Percentiles rank a stretch among this genome's conserved stretches.
Evolutionary conservation across 148 eudicot genomes (phyloP).

Genomic region (Nepenthes mirabilis): DNA sequence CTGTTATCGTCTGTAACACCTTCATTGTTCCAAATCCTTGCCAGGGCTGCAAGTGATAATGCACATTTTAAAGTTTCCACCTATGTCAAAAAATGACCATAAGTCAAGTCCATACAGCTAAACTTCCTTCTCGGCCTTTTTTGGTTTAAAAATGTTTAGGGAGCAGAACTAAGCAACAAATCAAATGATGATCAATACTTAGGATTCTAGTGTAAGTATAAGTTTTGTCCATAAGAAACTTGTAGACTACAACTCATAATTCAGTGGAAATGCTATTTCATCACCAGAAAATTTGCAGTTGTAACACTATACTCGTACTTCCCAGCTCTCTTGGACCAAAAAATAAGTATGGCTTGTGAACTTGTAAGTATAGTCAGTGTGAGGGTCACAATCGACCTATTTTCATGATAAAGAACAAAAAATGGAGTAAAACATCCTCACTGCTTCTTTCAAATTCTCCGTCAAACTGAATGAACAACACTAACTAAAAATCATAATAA

Average conservation of each 20-base stretch:
- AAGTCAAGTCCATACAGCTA: conserved; percentile 1
- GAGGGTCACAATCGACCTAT: conserved; percentile 77
- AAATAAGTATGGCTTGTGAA: conserved; percentile 94
- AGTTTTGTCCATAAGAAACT: not conserved
- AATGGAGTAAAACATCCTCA: not conserved
- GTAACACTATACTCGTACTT: conserved; percentile 96
- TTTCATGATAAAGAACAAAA: conserved; percentile 3
- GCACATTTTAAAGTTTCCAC: conserved; percentile 96
- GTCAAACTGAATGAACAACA: not conserved
- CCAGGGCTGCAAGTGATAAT: conserved; percentile 72
- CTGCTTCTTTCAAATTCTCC: not conserved
- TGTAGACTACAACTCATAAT: not conserved
- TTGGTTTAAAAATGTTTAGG: too few species aligned
- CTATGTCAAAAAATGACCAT: conserved; percentile 27
- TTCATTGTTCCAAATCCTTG: conserved; percentile 76
- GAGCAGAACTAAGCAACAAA: too few species aligned
- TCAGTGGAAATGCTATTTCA: conserved; percentile 4
- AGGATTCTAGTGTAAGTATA: not conserved
- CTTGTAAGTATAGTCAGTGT: conserved; percentile 91
- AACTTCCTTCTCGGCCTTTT: not conserved
- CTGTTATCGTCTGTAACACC: conserved; percentile 97
- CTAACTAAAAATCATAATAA: not conserved
- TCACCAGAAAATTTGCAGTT: conserved; percentile 95
- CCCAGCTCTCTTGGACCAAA: conserved; percentile 99
- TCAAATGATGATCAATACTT: too few species aligned